Percentiles rank a stretch among this genome's conserved stretches.
Evolutionary conservation across 345 rosid species (phyloP).

Genomic region (Acer yangbiense): DNA sequence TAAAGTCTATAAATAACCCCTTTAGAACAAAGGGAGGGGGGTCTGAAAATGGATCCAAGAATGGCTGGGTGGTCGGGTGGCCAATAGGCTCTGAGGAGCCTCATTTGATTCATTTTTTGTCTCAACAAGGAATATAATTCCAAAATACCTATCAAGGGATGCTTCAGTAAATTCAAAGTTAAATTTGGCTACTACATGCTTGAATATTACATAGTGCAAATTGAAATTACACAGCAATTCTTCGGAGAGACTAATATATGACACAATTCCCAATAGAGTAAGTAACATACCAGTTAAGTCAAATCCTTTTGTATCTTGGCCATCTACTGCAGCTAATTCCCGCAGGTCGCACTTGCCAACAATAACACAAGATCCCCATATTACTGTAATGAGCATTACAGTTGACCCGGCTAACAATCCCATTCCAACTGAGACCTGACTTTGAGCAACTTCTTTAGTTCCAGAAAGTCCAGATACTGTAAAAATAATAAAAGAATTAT

Average conservation of each 20-base stretch:
- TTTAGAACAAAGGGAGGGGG: no score
- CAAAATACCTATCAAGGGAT: neutral
- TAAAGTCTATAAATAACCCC: no score
- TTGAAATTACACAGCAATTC: no score
- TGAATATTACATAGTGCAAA: neutral
- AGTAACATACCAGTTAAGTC: slow-evolving; percentile 47
- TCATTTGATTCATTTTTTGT: no score
- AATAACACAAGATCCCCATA: slow-evolving; percentile 82
- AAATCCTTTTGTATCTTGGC: slow-evolving; percentile 50
- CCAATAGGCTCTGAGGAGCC: no score
- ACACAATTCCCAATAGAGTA: neutral
- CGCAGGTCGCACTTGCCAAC: slow-evolving; percentile 76
- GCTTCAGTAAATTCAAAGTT: neutral
- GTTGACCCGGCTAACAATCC: slow-evolving; percentile 91
- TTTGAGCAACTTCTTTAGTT: slow-evolving; percentile 63
- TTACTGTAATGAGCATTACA: slow-evolving; percentile 78
- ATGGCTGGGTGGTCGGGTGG: no score
- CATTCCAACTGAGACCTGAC: slow-evolving; percentile 90
- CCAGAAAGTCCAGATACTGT: slow-evolving; percentile 91
- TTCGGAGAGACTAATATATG: neutral
- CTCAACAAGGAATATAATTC: no score
- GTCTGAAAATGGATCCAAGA: no score
- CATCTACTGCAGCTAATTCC: slow-evolving; percentile 48
- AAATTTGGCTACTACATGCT: neutral
- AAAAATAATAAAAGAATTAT: neutral